Evolutionary conservation across 1,284 basidiomycete genomes (phyloP).

Genomic region (Phlebopus sp.): DNA sequence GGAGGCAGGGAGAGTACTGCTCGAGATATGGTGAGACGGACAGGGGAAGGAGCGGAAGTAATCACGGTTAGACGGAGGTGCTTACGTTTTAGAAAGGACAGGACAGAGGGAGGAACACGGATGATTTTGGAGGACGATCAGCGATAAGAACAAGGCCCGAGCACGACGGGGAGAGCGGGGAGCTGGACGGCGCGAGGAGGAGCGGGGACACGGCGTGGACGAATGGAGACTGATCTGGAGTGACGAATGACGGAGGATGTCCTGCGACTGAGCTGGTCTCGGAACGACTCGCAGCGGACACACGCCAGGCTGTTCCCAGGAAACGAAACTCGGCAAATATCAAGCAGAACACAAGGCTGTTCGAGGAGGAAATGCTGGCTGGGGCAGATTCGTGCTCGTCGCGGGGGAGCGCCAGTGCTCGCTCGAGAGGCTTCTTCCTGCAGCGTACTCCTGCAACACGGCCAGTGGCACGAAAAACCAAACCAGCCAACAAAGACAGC

Average conservation of each 20-base stretch:
- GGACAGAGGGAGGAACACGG: slow-evolving; percentile 5
- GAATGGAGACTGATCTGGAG: slow-evolving; percentile 4
- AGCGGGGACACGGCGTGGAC: background rate
- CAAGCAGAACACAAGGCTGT: slow-evolving; percentile 9
- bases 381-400: background rate
- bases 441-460: background rate
- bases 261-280: slow-evolving; percentile 9
- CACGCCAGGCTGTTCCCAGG: slow-evolving; percentile 14
- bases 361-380: background rate
- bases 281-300: slow-evolving; percentile 17
- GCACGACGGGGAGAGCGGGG: slow-evolving; percentile 7
- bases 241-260: slow-evolving; percentile 4
- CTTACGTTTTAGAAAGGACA: slow-evolving; percentile 13
- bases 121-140: slow-evolving; percentile 12
- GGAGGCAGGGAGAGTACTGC: background rate
- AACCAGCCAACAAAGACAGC: slow-evolving; percentile 6
- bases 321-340: slow-evolving; percentile 14
- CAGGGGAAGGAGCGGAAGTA: background rate
- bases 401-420: background rate
- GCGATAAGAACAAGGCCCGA: slow-evolving; percentile 12
- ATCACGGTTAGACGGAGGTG: background rate
- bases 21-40: background rate
- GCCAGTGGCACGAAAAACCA: slow-evolving; percentile 10
- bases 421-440: background rate
- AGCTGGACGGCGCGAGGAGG: slow-evolving; percentile 8